phyloP scores from a whole-genome alignment of 306 rosid genomes.

The Quillaja saponaria region DNA sequence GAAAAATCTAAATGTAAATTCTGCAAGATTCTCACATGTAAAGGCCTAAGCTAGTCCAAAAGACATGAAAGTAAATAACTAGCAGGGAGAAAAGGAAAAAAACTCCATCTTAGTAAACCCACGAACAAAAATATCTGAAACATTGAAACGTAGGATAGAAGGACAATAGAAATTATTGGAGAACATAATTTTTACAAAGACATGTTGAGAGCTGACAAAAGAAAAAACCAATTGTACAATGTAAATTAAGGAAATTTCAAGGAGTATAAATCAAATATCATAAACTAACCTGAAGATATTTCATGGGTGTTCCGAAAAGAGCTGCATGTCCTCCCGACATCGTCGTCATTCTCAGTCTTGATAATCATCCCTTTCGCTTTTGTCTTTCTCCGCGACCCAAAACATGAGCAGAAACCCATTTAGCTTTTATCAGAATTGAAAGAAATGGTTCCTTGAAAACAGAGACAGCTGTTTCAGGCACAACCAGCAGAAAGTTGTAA shows the following conservation, averaged over 20 bases:
- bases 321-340: background rate
- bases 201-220: background rate
- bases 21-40: background rate
- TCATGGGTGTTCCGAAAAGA: background rate
- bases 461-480: background rate
- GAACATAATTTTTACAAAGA: conserved; percentile 2
- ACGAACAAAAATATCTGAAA: no score
- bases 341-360: conserved; percentile 1
- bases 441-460: background rate
- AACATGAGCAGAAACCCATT: conserved; percentile 42
- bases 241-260: background rate
- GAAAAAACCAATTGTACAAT: background rate
- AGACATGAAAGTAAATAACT: background rate
- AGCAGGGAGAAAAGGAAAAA: conserved; percentile 1
- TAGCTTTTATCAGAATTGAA: conserved; percentile 11
- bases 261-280: background rate
- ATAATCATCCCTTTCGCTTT: background rate
- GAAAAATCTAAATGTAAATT: background rate
- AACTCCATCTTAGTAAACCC: no score
- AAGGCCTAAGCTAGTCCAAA: background rate
- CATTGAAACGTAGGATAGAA: no score
- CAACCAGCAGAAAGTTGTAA: background rate
- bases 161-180: conserved; percentile 1
- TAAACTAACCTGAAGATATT: conserved; percentile 28
- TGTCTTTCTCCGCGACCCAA: conserved; percentile 35